Percentiles rank a stretch among this genome's conserved stretches.
phyloP scores from a whole-genome alignment of 208 protist genomes.

The Trypanosoma rangeli region DNA sequence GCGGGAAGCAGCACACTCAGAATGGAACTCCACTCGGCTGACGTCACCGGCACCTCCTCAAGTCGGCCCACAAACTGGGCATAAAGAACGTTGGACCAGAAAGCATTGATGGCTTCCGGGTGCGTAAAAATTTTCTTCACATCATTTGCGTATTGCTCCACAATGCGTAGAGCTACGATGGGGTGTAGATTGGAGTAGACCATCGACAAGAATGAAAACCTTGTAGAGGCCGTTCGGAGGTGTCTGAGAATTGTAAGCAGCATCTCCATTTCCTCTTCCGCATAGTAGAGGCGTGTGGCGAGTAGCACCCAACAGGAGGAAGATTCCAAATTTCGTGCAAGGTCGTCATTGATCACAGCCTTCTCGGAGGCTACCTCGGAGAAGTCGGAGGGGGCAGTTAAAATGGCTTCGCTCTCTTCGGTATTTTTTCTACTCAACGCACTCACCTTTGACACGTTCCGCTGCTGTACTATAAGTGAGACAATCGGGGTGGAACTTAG shows the following conservation, averaged over 20 bases:
- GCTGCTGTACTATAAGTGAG: slow-evolving; percentile 31
- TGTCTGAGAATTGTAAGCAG: slow-evolving; percentile 49
- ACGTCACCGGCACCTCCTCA: slow-evolving; percentile 40
- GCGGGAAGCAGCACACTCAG: slow-evolving; percentile 64
- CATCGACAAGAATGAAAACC: slow-evolving; percentile 48
- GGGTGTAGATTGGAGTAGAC: slow-evolving; percentile 82
- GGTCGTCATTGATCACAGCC: not conserved
- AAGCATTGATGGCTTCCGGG: slow-evolving; percentile 62
- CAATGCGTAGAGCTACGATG: slow-evolving; percentile 59
- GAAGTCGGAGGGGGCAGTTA: not conserved
- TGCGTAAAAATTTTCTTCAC: slow-evolving; percentile 45
- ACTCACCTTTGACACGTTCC: not conserved
- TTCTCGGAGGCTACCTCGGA: not conserved
- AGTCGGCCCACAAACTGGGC: slow-evolving; percentile 59
- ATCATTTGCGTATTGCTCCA: slow-evolving; percentile 47
- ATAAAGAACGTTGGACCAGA: slow-evolving; percentile 82
- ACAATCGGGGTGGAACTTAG: slow-evolving; percentile 61
- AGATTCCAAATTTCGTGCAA: slow-evolving; percentile 12
- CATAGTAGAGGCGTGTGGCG: slow-evolving; percentile 69
- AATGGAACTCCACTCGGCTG: slow-evolving; percentile 60
- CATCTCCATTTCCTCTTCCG: slow-evolving; percentile 49
- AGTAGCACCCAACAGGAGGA: slow-evolving; percentile 37
- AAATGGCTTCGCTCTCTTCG: not conserved
- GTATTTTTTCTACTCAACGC: not conserved
- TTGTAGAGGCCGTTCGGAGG: slow-evolving; percentile 36